Evolutionary conservation across 805 yeast genomes (phyloP), one percentile per base, ranked within the genome.

Genomic region (Ogataea pignaliae): DNA sequence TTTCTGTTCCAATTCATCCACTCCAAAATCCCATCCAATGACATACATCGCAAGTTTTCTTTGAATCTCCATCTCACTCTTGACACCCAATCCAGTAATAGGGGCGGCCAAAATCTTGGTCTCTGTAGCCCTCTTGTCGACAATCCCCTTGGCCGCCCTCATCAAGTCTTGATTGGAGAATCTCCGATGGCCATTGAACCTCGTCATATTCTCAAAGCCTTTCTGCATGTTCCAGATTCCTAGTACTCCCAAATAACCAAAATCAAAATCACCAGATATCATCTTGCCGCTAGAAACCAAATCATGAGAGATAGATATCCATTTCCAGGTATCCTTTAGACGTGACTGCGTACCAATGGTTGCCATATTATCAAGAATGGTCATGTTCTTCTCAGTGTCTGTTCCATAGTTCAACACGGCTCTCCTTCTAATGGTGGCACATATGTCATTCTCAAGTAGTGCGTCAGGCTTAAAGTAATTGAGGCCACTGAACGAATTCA

Each of bases 21-120:
- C 76, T 2, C 88, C 81, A 54, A 87, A 81, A 55, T 87, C 88
- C 95, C 97, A 90, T 2, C 98, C 98, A 31, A 89, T 83, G 13
- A 88, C 87, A 37, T 83, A 79, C 67, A 90, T 69, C 54, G 96
- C 88, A 12, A 90, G 67, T 51, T 80, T 81, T 48, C 98, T 67
- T 57, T 86, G 90, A 2, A 80, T 72, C 46, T 78, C 79, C 37
- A 74, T 71, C 11, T 70, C 73, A 43, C 79, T 73, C 13, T 68
- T 65, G 13, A 72, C 68, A 3, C 70, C 65, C 26, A 74, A 71
- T 33, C 70, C 71, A 28, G 73, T 67, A 3, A 54, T 56, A 3
- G 65, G 59, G 3, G 57, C 71, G 0, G 79, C 73, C 10, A 79
- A 65, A 40, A 68, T 67, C 40, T 68, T 70, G 10, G 75, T 75